Conservation (phyloP, 768 basidiomycete species). For the Suillus plorans region DNA sequence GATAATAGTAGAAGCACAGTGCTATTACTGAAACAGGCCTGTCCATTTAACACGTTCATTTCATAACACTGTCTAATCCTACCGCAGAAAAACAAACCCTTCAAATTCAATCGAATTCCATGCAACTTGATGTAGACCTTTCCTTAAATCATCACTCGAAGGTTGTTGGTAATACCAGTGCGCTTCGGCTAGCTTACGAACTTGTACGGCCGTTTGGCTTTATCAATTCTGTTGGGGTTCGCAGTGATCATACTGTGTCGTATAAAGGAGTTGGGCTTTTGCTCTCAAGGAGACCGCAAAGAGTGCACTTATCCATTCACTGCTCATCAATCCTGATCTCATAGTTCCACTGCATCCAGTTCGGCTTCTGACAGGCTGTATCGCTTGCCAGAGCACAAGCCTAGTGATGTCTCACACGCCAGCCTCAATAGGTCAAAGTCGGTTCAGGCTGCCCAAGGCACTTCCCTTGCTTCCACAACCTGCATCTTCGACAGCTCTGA, state of each 20-base stretch:
- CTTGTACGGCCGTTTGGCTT: constrained; percentile 75
- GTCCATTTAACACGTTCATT: not conserved
- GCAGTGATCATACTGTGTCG: constrained; percentile 52
- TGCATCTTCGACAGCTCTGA: constrained; percentile 68
- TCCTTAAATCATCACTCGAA: constrained; percentile 22
- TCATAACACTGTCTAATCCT: not conserved
- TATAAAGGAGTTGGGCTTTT: constrained; percentile 55
- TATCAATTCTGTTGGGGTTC: constrained; percentile 74
- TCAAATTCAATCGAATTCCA: constrained; percentile 82
- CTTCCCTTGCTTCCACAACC: constrained; percentile 11
- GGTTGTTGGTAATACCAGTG: constrained; percentile 71
- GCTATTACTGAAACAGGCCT: not conserved
- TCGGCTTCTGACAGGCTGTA: constrained; percentile 44
- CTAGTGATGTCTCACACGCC: constrained; percentile 58
- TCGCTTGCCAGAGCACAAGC: constrained; percentile 57
- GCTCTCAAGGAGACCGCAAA: constrained; percentile 82
- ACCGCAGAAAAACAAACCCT: constrained; percentile 79
- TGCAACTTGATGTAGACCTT: not conserved
- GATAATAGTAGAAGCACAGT: not conserved
- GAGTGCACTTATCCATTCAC: constrained; percentile 42
- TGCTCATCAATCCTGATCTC: not conserved
- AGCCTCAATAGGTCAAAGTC: constrained; percentile 59
- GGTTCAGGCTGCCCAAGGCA: constrained; percentile 59
- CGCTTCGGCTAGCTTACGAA: constrained; percentile 63
- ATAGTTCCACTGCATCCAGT: not conserved